Evolutionary conservation across 176 grass and related monocot species (phyloP), one percentile per base, ranked within the genome.

Genomic region (Zoysia japonica): DNA sequence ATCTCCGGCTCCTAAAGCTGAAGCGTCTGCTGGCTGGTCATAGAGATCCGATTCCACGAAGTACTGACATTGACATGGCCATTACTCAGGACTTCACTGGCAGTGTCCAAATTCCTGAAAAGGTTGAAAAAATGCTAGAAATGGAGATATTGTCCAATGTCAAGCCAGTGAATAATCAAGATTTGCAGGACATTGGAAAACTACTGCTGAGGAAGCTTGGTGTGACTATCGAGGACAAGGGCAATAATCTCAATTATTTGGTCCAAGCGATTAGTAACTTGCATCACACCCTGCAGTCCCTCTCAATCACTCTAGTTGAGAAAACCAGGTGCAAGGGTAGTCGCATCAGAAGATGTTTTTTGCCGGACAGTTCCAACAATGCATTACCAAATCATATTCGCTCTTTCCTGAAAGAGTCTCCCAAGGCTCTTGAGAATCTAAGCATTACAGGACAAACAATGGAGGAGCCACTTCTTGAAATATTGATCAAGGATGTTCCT

Each of bases 131-230:
- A 63, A 84, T 71, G 74, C 5, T 7, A 45, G 3, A 40, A 37
- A 8, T 84, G 55, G 74, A 84, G 55, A 56, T 71, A 62, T 2
- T 84, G 1, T 9, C 5, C 3, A 17, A 44, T n/a, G 74, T 71
- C 13, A 78, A 37, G 67, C 17, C 56, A 4, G 3, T 0, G 0
- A 4, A 15, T 43, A 5, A 5, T 1, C 4, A 46, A 14, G 74
- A 84, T 5, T 17, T 85, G 11, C 19, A 54, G 20, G 48, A 65
- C 11, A 64, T 85, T 2, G 38, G 47, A 45, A 65, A 37, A 14
- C 20, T 78, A 19, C 47, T 57, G 41, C 75, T 85, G 5, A 79
- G 76, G 9, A 85, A 85, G 48, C 76, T 85, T 1, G 60, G 83
- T 20, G 59, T 73, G 59, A 76, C 73, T 65, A 79, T 79, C 0